phyloP scores from a whole-genome alignment of 805 yeast species.

The Saccharomycopsis oosterbeekiorum region DNA sequence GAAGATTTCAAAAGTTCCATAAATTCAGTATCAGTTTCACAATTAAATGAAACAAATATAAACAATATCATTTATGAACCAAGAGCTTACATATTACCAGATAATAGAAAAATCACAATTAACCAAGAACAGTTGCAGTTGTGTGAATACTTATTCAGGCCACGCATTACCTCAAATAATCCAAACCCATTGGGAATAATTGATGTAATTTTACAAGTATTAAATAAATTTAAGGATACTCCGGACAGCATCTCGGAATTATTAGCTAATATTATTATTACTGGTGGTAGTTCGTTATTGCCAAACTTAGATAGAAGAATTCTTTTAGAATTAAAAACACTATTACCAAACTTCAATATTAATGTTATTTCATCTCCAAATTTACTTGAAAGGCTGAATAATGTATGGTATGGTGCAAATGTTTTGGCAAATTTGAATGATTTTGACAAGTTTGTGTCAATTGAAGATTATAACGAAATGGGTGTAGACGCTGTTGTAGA shows the following conservation, averaged over 20 bases:
- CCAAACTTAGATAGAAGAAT: conserved; percentile 63
- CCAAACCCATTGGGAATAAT: conserved; percentile 25
- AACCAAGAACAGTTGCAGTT: conserved; percentile 45
- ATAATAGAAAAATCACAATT: conserved; percentile 38
- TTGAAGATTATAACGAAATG: conserved; percentile 60
- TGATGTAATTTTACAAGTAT: conserved; percentile 31
- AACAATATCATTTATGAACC: conserved; percentile 25
- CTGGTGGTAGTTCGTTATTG: conserved; percentile 65
- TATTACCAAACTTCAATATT: conserved; percentile 62
- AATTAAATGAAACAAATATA: conserved; percentile 28
- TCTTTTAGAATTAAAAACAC: conserved; percentile 47
- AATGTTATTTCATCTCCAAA: conserved; percentile 60
- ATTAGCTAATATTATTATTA: conserved; percentile 59
- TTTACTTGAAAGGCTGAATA: conserved; percentile 51
- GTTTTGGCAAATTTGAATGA: conserved; percentile 69
- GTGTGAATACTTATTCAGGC: conserved; percentile 54
- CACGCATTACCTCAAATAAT: not conserved
- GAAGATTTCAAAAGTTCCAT: conserved; percentile 40
- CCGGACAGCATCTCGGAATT: conserved; percentile 32
- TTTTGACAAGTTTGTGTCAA: conserved; percentile 74
- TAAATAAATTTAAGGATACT: conserved; percentile 34
- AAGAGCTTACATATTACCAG: conserved; percentile 51
- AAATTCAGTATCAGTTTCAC: conserved; percentile 30
- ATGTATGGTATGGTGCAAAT: conserved; percentile 77
- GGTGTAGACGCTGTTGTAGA: conserved; percentile 43